These are phyloP conservation scores for Cystobasidium onofrii DNA, from an alignment of 768 basidiomycete species.

Conservation along the genomic window DNA sequence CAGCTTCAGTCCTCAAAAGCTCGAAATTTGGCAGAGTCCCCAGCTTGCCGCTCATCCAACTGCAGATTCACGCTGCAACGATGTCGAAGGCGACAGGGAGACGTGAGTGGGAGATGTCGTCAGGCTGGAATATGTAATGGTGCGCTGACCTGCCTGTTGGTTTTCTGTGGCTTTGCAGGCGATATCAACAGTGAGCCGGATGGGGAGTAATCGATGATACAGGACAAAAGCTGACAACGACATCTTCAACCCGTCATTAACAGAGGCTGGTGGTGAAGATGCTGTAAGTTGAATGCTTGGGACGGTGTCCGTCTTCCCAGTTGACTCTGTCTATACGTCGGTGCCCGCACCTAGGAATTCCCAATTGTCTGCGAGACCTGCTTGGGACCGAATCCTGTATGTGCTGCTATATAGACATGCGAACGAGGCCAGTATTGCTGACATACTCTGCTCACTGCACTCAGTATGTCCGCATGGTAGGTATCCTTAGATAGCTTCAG, in stretches of 20 bases:
- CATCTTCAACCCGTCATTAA: neutral
- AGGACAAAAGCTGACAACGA: neutral
- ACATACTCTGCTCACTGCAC: constrained; percentile 69
- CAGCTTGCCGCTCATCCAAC: neutral
- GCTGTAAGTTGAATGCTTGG: constrained; percentile 19
- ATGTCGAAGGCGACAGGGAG: constrained; percentile 27
- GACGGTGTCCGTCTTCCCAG: too few species aligned
- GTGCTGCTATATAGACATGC: too few species aligned
- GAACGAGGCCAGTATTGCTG: too few species aligned
- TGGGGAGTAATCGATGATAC: neutral
- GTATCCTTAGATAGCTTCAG: constrained; percentile 40
- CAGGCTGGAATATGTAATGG: too few species aligned
- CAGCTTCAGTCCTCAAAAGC: neutral
- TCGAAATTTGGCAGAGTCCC: neutral
- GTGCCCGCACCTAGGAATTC: constrained; percentile 45
- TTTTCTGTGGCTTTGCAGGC: constrained; percentile 4
- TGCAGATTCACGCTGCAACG: neutral
- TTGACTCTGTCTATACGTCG: neutral
- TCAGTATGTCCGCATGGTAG: constrained; percentile 79
- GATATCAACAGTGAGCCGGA: constrained; percentile 37
- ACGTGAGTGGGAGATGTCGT: constrained; percentile 26
- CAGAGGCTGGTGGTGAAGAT: constrained; percentile 34
- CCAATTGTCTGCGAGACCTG: constrained; percentile 91
- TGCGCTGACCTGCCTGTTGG: neutral
- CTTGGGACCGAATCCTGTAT: constrained; percentile 47